Percentiles rank a stretch among this genome's conserved stretches.
Evolutionary conservation across 2,329 filamentous ascomycete species (phyloP).

Genomic region (Epichloe brachyelytri): DNA sequence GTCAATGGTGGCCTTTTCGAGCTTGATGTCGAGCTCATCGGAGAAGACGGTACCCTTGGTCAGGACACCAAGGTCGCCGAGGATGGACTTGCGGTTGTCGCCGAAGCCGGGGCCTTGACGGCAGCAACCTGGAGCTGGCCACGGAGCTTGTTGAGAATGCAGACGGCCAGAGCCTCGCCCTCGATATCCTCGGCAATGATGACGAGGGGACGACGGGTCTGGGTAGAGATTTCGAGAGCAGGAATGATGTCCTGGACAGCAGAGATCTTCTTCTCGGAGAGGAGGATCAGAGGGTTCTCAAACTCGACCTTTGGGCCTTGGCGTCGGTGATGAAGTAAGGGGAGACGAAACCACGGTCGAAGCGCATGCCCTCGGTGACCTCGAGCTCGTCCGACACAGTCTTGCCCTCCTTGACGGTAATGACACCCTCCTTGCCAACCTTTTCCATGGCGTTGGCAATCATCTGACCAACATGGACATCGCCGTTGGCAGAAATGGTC

Average conservation of each 20-base stretch:
- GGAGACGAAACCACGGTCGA: constrained; percentile 96
- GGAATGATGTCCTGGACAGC: constrained; percentile 98
- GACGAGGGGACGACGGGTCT: constrained; percentile 85
- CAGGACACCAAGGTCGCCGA: constrained; percentile 88
- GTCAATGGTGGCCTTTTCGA: constrained; percentile 92
- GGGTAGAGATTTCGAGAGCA: constrained; percentile 91
- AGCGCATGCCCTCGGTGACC: constrained; percentile 99
- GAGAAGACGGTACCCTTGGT: constrained; percentile 97
- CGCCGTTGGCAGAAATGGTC: constrained; percentile 95
- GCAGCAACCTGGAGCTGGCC: constrained; percentile 97
- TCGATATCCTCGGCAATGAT: constrained; percentile 99
- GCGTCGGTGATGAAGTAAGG: constrained; percentile 99
- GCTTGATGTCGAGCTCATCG: constrained; percentile 96
- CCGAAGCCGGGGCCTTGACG: constrained; percentile 97
- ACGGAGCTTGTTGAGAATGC: constrained; percentile 99
- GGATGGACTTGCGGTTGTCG: constrained; percentile 99
- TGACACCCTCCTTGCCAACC: constrained; percentile 99
- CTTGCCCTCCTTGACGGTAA: constrained; percentile 99
- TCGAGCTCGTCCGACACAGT: constrained; percentile 95
- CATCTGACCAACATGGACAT: constrained; percentile 85
- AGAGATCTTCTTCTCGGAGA: constrained; percentile 99
- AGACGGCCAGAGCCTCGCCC: constrained; percentile 94
- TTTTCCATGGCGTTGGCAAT: constrained; percentile 99
- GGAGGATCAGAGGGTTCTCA: constrained; percentile 97
- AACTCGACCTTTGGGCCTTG: constrained; percentile 98